Evolutionary conservation across 164 flowering plant species (phyloP).

Genomic region (Aristolochia contorta): DNA sequence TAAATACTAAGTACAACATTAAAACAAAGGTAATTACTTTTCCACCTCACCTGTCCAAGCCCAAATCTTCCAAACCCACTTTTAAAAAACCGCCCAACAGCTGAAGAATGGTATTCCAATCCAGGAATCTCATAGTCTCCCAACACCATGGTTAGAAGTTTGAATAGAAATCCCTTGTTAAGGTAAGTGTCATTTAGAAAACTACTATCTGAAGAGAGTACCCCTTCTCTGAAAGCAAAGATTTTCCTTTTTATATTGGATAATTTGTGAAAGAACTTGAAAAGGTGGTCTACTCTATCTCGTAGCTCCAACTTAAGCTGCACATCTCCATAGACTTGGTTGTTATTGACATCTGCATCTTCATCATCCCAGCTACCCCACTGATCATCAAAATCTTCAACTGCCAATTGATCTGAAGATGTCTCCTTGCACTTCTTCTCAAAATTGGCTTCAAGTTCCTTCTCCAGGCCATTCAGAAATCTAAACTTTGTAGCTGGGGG

Average conservation of each 20-base stretch:
- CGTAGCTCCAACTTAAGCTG: constrained; percentile 87
- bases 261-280: constrained; percentile 73
- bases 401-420: constrained; percentile 21
- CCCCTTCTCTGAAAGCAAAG: constrained; percentile 29
- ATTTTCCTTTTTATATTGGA: constrained; percentile 45
- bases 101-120: constrained; percentile 85
- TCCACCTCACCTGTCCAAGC: constrained; percentile 67
- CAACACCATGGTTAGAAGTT: constrained; percentile 50
- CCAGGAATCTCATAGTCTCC: constrained; percentile 68
- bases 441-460: constrained; percentile 59
- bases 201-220: constrained; percentile 31
- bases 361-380: constrained; percentile 98
- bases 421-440: constrained; percentile 32
- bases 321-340: constrained; percentile 51
- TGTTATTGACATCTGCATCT: constrained; percentile 30
- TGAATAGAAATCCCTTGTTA: constrained; percentile 56
- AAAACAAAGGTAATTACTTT: not conserved
- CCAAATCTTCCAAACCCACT: constrained; percentile 98
- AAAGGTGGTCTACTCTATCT: constrained; percentile 79
- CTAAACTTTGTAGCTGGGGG: constrained; percentile 51
- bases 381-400: constrained; percentile 71
- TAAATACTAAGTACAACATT: not conserved
- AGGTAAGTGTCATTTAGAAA: constrained; percentile 34
- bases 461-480: constrained; percentile 64
- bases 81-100: constrained; percentile 87